Conservation (phyloP, 352 stramenopile genomes). For the Pythium guiyangense region DNA sequence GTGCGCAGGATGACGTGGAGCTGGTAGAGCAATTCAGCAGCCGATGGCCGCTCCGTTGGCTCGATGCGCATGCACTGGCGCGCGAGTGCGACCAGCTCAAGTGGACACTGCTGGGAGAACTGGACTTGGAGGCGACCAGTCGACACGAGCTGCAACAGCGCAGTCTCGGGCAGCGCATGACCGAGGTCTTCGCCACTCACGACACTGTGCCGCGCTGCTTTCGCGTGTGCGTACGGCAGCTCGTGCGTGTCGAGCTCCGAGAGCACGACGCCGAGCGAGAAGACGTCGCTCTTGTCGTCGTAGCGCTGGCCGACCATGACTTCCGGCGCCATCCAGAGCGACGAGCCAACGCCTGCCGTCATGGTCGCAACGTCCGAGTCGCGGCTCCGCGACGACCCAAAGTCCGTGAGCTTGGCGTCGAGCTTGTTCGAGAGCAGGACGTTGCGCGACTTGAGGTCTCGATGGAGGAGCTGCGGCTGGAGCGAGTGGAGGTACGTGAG, state of each 20-base stretch:
- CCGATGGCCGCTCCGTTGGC: conserved; percentile 5
- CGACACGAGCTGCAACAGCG: conserved; percentile 24
- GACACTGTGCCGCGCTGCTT: not conserved
- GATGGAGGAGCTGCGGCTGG: no score
- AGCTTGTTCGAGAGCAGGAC: conserved; percentile 27
- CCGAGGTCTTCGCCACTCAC: not conserved
- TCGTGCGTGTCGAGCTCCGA: conserved; percentile 68
- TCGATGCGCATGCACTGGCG: conserved; percentile 10
- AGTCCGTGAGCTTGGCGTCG: conserved; percentile 49
- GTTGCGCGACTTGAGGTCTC: no score
- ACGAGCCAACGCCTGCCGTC: conserved; percentile 30
- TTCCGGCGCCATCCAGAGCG: conserved; percentile 34
- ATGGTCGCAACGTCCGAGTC: conserved; percentile 17
- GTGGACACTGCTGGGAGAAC: conserved; percentile 11
- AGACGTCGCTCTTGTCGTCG: conserved; percentile 24
- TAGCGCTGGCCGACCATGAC: conserved; percentile 29
- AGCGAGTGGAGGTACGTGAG: no score
- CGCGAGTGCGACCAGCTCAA: conserved; percentile 7
- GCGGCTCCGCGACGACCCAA: conserved; percentile 22
- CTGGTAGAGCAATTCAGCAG: conserved; percentile 17
- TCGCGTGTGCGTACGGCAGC: conserved; percentile 26
- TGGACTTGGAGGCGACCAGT: conserved; percentile 14
- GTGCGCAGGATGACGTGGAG: conserved; percentile 12
- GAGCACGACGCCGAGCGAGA: conserved; percentile 77
- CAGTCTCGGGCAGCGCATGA: conserved; percentile 20